Percentiles rank a stretch among this genome's conserved stretches.
Conservation (phyloP, 345 rosid genomes). For the Bruguiera gymnorhiza region DNA sequence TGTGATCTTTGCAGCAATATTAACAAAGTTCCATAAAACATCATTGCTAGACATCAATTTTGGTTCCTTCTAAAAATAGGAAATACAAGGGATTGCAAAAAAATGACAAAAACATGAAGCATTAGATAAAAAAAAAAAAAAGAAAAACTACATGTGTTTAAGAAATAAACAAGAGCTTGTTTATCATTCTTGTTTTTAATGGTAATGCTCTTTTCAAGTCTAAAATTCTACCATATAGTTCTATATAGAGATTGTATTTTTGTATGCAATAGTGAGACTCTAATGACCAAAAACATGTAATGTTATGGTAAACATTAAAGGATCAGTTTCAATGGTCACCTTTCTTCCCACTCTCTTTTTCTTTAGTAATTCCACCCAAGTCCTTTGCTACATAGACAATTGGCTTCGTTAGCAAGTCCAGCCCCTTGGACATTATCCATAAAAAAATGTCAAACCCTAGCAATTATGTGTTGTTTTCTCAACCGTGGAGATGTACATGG, state of each 20-base stretch:
- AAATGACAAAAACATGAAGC: neutral
- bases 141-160: neutral
- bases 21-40: conserved; percentile 92
- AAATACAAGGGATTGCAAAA: conserved; percentile 4
- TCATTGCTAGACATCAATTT: conserved; percentile 88
- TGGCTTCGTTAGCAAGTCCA: too few relatives aligned
- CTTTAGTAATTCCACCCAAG: too few relatives aligned
- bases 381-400: too few relatives aligned
- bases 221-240: neutral
- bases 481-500: too few relatives aligned
- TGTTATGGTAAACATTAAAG: conserved; percentile 30
- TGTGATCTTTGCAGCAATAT: conserved; percentile 97
- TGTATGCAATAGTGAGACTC: too few relatives aligned
- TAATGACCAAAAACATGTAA: neutral
- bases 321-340: too few relatives aligned
- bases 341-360: too few relatives aligned
- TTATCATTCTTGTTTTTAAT: neutral
- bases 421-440: too few relatives aligned
- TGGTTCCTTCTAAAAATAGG: conserved; percentile 67
- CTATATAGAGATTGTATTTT: too few relatives aligned
- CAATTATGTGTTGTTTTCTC: too few relatives aligned
- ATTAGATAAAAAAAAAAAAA: neutral
- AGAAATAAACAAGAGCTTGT: neutral
- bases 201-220: neutral
- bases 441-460: too few relatives aligned